Conservation (phyloP, 306 rosid genomes). For the Casuarina glauca region DNA sequence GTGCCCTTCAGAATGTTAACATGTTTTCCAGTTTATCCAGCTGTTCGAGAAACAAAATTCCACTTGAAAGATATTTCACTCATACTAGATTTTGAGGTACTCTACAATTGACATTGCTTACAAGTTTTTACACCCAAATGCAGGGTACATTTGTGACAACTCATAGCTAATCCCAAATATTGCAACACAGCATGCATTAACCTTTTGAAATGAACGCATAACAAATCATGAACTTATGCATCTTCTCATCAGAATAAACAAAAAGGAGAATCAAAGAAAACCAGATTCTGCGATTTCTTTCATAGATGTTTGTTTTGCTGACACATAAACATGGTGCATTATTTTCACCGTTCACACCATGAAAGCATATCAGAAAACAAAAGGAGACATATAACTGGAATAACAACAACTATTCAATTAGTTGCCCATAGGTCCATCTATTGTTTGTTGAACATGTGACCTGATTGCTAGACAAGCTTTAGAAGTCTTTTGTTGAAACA, state of each 20-base stretch:
- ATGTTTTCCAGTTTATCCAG: background rate
- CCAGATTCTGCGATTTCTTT: slow-evolving; percentile 21
- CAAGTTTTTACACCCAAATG: background rate
- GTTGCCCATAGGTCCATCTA: slow-evolving; percentile 29
- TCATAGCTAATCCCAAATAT: background rate
- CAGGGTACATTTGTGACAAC: background rate
- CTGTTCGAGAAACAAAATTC: background rate
- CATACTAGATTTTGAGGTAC: background rate
- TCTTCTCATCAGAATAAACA: background rate
- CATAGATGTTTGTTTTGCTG: slow-evolving; percentile 23
- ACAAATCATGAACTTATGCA: background rate
- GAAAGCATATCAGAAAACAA: slow-evolving; percentile 30
- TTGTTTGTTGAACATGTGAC: slow-evolving; percentile 32
- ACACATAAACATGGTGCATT: slow-evolving; percentile 30
- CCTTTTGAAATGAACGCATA: background rate
- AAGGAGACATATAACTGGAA: slow-evolving; percentile 37
- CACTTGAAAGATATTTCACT: background rate
- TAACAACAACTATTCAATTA: slow-evolving; percentile 30
- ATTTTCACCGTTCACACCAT: slow-evolving; percentile 32
- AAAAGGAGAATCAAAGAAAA: background rate
- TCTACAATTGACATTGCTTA: background rate
- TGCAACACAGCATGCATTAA: background rate
- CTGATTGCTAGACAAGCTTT: too few species aligned
- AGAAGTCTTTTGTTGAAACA: too few species aligned
- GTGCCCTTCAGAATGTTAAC: too few species aligned